These are phyloP conservation scores for Ogataea hybrid DNA, from an alignment of 1,139 yeast species.

Conservation along the genomic window DNA sequence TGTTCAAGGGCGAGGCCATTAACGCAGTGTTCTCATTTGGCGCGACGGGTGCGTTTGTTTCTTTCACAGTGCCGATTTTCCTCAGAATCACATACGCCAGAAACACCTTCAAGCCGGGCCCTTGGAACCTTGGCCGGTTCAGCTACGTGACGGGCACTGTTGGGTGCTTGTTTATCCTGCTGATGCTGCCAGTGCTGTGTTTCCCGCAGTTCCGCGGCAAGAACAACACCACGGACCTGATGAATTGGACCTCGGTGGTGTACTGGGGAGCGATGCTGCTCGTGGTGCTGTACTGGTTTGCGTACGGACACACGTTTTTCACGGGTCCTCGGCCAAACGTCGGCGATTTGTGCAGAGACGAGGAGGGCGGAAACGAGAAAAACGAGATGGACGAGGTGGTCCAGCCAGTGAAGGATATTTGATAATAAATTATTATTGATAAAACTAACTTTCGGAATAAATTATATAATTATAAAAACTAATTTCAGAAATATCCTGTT, in stretches of 20 bases:
- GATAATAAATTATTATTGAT: too few species aligned
- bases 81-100: conserved; percentile 58
- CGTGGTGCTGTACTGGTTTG: conserved; percentile 49
- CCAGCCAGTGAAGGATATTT: not conserved
- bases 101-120: conserved; percentile 59
- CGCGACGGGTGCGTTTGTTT: conserved; percentile 69
- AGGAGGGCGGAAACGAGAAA: conserved; percentile 15
- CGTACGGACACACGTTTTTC: conserved; percentile 64
- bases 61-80: conserved; percentile 64
- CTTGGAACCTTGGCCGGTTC: conserved; percentile 62
- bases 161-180: conserved; percentile 45
- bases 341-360: conserved; percentile 25
- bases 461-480: too few species aligned
- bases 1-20: conserved; percentile 67
- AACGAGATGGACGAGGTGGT: conserved; percentile 4
- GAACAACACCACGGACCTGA: conserved; percentile 41
- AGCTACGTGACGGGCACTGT: conserved; percentile 49
- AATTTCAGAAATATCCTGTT: too few species aligned
- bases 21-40: conserved; percentile 77
- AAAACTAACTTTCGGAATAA: too few species aligned
- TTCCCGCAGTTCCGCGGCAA: conserved; percentile 56
- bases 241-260: conserved; percentile 75
- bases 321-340: conserved; percentile 64
- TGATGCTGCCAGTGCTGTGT: conserved; percentile 67
- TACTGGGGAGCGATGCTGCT: conserved; percentile 63